Evolutionary conservation across 176 grass and related monocot species (phyloP).

Genomic region (Musa schizocarpa): DNA sequence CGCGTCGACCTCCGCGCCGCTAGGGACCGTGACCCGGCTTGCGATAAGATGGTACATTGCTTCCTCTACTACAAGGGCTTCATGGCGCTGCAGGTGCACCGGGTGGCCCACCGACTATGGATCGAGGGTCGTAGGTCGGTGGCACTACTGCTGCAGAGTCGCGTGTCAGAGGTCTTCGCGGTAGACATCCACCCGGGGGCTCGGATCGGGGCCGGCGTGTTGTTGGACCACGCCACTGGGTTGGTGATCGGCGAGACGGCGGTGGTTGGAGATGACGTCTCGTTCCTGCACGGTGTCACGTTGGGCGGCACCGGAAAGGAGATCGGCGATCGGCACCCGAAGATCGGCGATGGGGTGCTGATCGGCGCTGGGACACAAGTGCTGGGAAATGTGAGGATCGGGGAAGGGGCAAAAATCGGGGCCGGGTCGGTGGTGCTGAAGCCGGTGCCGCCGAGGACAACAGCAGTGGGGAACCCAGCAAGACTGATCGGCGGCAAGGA

Average conservation of each 20-base stretch:
- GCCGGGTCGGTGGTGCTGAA: conserved; percentile 63
- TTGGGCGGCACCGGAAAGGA: conserved; percentile 68
- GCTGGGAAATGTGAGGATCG: conserved; percentile 61
- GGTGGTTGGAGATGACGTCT: conserved; percentile 56
- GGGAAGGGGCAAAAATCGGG: conserved; percentile 55
- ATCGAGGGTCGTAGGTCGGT: conserved; percentile 33
- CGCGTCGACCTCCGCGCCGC: conserved; percentile 60
- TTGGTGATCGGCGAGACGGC: conserved; percentile 90
- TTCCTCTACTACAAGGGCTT: conserved; percentile 99
- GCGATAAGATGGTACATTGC: conserved; percentile 84
- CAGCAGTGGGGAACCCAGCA: conserved; percentile 64
- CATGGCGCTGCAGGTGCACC: conserved; percentile 76
- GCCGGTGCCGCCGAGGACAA: conserved; percentile 36
- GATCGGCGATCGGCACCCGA: conserved; percentile 68
- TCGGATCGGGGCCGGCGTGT: conserved; percentile 62
- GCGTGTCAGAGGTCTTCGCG: conserved; percentile 77
- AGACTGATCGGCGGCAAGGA: conserved; percentile 40
- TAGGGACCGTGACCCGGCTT: conserved; percentile 72
- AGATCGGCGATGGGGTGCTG: conserved; percentile 69
- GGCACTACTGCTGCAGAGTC: conserved; percentile 75
- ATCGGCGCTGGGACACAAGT: conserved; percentile 71
- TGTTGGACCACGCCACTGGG: conserved; percentile 88
- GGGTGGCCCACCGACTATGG: conserved; percentile 70
- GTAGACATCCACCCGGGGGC: conserved; percentile 97
- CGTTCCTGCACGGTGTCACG: conserved; percentile 64